phyloP scores from a whole-genome alignment of 805 yeast species.

The Myxozyma neglecta region DNA sequence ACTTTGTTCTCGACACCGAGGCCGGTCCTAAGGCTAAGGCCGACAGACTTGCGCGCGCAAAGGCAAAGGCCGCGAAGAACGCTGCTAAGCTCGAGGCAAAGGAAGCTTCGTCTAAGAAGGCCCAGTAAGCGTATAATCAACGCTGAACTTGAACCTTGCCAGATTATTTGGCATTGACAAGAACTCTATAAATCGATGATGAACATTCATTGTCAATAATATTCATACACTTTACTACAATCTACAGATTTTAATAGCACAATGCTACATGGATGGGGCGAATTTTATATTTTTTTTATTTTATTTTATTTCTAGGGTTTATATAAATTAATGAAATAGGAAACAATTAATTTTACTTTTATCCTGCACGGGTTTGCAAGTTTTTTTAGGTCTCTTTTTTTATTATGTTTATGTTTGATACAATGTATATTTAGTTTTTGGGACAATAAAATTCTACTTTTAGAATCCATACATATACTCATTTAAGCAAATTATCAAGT shows the following conservation, averaged over 20 bases:
- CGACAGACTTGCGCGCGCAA: slow-evolving; percentile 61
- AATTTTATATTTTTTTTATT: background rate
- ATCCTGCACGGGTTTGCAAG: background rate
- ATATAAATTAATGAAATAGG: background rate
- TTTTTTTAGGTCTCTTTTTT: background rate
- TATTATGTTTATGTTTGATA: background rate
- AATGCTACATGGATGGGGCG: slow-evolving; percentile 3
- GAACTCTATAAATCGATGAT: no score
- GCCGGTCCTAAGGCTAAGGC: slow-evolving; percentile 80
- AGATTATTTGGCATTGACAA: no score
- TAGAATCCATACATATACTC: background rate
- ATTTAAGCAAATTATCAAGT: background rate
- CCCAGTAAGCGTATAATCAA: slow-evolving; percentile 15
- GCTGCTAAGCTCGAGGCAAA: slow-evolving; percentile 42
- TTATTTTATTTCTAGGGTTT: background rate
- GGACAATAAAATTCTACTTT: background rate
- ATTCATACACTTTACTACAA: background rate
- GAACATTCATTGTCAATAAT: no score
- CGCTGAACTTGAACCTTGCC: background rate
- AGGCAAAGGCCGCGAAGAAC: slow-evolving; percentile 47
- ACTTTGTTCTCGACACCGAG: slow-evolving; percentile 81
- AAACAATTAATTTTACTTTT: background rate
- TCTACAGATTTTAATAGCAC: background rate
- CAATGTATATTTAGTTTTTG: slow-evolving; percentile 8
- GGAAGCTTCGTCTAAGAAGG: slow-evolving; percentile 22